Percentiles rank a stretch among this genome's conserved stretches.
Evolutionary conservation across 768 basidiomycete genomes (phyloP).

Genomic region (Thelephora ganbajun): DNA sequence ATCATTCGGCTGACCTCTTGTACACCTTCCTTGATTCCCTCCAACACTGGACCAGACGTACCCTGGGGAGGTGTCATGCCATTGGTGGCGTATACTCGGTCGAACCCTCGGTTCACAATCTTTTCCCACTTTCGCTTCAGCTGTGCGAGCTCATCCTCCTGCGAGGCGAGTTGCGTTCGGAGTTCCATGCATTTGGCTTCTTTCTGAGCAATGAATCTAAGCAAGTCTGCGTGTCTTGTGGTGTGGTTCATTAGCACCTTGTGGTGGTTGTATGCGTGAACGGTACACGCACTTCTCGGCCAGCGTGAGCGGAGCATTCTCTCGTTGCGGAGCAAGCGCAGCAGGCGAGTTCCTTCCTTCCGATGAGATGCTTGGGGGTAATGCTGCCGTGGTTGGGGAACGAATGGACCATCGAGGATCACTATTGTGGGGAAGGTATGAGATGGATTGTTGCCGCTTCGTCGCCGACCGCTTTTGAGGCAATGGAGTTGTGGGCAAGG

Average conservation of each 20-base stretch:
- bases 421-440: slow-evolving; percentile 26
- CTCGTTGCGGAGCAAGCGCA: slow-evolving; percentile 8
- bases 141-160: slow-evolving; percentile 61
- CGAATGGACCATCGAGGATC: background rate
- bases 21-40: slow-evolving; percentile 53
- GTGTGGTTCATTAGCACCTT: background rate
- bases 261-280: background rate
- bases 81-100: slow-evolving; percentile 14
- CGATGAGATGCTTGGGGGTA: too few species aligned
- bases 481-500: slow-evolving; percentile 11
- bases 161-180: slow-evolving; percentile 53
- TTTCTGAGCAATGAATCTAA: slow-evolving; percentile 80
- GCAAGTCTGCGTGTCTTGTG: slow-evolving; percentile 59
- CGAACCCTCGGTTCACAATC: slow-evolving; percentile 55
- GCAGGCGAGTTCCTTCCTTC: too few species aligned
- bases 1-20: slow-evolving; percentile 44
- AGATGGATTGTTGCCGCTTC: slow-evolving; percentile 33
- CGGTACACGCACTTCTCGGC: slow-evolving; percentile 49
- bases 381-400: too few species aligned
- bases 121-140: slow-evolving; percentile 78
- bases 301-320: slow-evolving; percentile 40
- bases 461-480: slow-evolving; percentile 18
- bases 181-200: slow-evolving; percentile 75
- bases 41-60: slow-evolving; percentile 26
- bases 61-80: slow-evolving; percentile 6